Evolutionary conservation across 208 protist genomes (phyloP).

Genomic region (Acanthamoeba lenticulata): DNA sequence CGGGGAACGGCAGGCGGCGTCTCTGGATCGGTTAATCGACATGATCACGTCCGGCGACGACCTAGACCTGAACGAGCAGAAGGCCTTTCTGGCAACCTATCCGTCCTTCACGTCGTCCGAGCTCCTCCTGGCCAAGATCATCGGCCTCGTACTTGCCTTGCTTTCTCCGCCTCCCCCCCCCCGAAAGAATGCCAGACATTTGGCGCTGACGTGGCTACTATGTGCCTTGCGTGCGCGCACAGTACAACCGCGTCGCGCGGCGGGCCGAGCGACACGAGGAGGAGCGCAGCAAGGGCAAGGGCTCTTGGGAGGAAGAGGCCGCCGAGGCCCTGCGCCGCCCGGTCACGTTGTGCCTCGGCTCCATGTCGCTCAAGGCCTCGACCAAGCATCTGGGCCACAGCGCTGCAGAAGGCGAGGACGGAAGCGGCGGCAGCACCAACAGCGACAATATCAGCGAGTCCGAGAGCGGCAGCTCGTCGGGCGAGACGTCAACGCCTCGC

Average conservation of each 20-base stretch:
- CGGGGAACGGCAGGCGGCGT: not conserved
- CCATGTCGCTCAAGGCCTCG: conserved; percentile 3
- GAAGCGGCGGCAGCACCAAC: too few species aligned
- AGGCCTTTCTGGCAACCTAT: conserved; percentile 62
- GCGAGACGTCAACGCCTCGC: not conserved
- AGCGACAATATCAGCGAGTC: too few species aligned
- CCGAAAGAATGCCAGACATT: too few species aligned
- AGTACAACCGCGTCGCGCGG: not conserved
- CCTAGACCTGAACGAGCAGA: conserved; percentile 41
- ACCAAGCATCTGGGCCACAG: not conserved
- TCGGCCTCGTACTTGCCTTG: conserved; percentile 31
- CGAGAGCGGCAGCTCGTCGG: not conserved
- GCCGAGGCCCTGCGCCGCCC: not conserved
- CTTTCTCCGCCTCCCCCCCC: too few species aligned
- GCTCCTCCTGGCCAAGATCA: conserved; percentile 4
- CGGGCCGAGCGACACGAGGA: conserved; percentile 19
- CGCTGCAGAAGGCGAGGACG: not conserved
- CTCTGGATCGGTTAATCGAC: not conserved
- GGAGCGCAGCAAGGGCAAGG: conserved; percentile 1
- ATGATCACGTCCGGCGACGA: conserved; percentile 24
- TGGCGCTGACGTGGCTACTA: too few species aligned
- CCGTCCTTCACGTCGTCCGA: conserved; percentile 45
- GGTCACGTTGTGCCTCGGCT: not conserved
- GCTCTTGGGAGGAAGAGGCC: not conserved
- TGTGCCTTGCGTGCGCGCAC: not conserved